Conservation (phyloP, 768 basidiomycete species). For the Phaeolepiota aurea region DNA sequence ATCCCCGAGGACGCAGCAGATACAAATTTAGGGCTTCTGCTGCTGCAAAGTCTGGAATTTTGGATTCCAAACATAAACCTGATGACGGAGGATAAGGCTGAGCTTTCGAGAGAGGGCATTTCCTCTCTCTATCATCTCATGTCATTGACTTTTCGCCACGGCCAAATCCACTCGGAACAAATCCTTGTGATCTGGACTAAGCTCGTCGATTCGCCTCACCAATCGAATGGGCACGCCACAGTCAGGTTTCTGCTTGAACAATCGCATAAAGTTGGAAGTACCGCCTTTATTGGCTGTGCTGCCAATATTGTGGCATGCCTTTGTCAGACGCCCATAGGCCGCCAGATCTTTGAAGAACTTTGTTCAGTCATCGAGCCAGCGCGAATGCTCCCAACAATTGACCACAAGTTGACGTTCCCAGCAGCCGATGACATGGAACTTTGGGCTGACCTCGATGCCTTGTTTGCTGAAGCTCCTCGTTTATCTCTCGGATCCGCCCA, state of each 20-base stretch:
- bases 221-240: slow-evolving; percentile 71
- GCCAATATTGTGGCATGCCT: slow-evolving; percentile 79
- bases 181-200: slow-evolving; percentile 73
- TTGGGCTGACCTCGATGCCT: slow-evolving; percentile 71
- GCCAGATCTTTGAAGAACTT: slow-evolving; percentile 73
- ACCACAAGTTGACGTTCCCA: slow-evolving; percentile 58
- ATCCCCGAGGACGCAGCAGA: slow-evolving; percentile 42
- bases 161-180: slow-evolving; percentile 70
- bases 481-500: slow-evolving; percentile 75
- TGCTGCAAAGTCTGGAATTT: slow-evolving; percentile 73
- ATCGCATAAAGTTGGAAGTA: slow-evolving; percentile 75
- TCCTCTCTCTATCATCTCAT: slow-evolving; percentile 73
- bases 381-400: slow-evolving; percentile 73
- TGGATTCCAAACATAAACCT: slow-evolving; percentile 79
- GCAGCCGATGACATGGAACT: slow-evolving; percentile 62
- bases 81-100: slow-evolving; percentile 48
- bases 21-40: slow-evolving; percentile 39
- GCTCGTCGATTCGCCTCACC: slow-evolving; percentile 63
- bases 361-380: slow-evolving; percentile 78
- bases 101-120: slow-evolving; percentile 49
- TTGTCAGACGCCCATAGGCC: slow-evolving; percentile 66
- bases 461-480: slow-evolving; percentile 67
- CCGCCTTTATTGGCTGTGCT: slow-evolving; percentile 70
- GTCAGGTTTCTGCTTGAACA: slow-evolving; percentile 83
- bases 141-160: slow-evolving; percentile 72